Conservation (phyloP, 108 stramenopile species). For the Bacterosira constricta region DNA sequence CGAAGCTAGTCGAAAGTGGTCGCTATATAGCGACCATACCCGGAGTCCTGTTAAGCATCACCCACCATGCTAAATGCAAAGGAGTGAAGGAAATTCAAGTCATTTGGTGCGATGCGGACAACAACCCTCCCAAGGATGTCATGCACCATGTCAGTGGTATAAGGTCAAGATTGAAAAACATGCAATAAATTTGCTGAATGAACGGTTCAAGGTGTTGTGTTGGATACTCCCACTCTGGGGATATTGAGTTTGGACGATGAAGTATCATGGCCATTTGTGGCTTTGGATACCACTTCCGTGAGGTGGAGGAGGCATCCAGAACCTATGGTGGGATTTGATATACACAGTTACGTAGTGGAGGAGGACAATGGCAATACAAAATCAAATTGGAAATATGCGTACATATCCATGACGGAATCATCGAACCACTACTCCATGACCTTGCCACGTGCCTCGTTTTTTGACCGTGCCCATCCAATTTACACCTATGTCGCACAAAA, state of each 20-base stretch:
- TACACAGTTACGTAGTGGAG: constrained; percentile 52
- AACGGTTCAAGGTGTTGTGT: constrained; percentile 67
- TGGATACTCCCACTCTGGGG: constrained; percentile 61
- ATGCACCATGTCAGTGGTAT: constrained; percentile 12
- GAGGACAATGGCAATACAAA: constrained; percentile 16
- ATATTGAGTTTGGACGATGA: constrained; percentile 86
- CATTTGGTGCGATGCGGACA: constrained; percentile 64
- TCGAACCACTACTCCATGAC: constrained; percentile 68
- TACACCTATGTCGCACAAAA: constrained; percentile 51
- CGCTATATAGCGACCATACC: too few relatives aligned
- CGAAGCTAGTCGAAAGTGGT: too few relatives aligned
- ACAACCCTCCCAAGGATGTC: constrained; percentile 25
- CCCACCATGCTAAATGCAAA: constrained; percentile 57
- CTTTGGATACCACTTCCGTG: constrained; percentile 77
- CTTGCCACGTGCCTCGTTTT: constrained; percentile 67
- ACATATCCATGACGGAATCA: constrained; percentile 57
- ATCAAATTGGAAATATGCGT: constrained; percentile 61
- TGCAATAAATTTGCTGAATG: constrained; percentile 70
- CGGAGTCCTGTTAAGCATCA: too few relatives aligned
- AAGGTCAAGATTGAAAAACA: constrained; percentile 72
- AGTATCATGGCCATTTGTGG: constrained; percentile 76
- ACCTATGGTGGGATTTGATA: constrained; percentile 83
- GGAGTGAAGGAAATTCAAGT: constrained; percentile 70
- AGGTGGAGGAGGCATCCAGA: constrained; percentile 74
- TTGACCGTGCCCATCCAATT: constrained; percentile 63